Percentiles rank a stretch among this genome's conserved stretches.
Conservation (phyloP, 495 filamentous ascomycete genomes). For the Talaromyces thailandensis region DNA sequence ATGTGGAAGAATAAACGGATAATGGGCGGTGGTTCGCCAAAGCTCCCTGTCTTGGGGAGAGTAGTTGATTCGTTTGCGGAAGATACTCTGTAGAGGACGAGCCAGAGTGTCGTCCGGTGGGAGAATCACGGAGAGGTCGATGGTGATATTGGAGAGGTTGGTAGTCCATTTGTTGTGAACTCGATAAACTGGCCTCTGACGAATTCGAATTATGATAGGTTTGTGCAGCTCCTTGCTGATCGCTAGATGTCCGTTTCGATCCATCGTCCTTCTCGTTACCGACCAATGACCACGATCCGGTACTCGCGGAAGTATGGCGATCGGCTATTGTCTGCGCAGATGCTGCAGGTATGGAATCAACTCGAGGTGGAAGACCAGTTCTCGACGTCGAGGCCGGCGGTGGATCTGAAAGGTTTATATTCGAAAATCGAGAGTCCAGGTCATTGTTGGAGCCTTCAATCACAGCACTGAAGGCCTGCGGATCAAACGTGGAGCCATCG, state of each 20-base stretch:
- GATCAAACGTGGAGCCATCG: conserved; percentile 22
- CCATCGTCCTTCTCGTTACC: conserved; percentile 20
- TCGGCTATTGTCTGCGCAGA: conserved; percentile 11
- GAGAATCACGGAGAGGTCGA: conserved; percentile 23
- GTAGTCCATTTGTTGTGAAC: conserved; percentile 26
- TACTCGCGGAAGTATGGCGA: conserved; percentile 29
- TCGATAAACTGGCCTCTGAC: conserved; percentile 33
- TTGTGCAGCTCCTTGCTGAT: conserved; percentile 15
- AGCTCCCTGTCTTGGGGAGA: conserved; percentile 42
- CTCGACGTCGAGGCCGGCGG: conserved; percentile 32
- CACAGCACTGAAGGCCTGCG: conserved; percentile 22
- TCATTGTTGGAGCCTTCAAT: conserved; percentile 21
- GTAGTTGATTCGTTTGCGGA: conserved; percentile 37
- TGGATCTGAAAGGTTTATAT: conserved; percentile 3
- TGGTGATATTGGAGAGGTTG: conserved; percentile 45
- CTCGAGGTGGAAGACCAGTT: conserved; percentile 33
- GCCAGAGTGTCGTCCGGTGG: conserved; percentile 9
- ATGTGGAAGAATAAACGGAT: conserved; percentile 62
- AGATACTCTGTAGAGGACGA: conserved; percentile 18
- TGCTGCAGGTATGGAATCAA: conserved; percentile 20
- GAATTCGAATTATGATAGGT: conserved; percentile 25
- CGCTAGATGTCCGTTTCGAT: conserved; percentile 13
- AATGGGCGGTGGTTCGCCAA: conserved; percentile 50
- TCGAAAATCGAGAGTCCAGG: conserved; percentile 18
- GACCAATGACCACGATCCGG: conserved; percentile 32